A percentile compares a stretch with the other conserved stretches of the same genome.
These are phyloP conservation scores for Phytophthora litchii DNA, from an alignment of 352 stramenopile species.

Conservation along the genomic window DNA sequence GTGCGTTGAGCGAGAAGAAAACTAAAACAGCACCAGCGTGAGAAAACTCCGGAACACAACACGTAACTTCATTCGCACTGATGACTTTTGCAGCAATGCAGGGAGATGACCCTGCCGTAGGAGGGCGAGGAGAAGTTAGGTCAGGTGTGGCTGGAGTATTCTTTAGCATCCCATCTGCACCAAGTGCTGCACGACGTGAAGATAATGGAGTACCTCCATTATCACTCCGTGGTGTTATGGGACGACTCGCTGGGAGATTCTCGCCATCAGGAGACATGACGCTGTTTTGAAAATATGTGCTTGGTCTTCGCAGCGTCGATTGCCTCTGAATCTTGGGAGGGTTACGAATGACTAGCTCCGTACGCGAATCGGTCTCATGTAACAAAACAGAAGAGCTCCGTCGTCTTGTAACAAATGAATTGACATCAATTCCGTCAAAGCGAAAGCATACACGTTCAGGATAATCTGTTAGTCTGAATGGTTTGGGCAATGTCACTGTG, in stretches of 20 bases:
- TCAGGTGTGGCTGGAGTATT: constrained; percentile 8
- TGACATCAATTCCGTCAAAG: constrained; percentile 50
- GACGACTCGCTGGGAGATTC: neutral
- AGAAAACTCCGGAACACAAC: constrained; percentile 61
- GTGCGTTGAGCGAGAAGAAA: constrained; percentile 71
- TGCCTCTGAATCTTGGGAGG: constrained; percentile 46
- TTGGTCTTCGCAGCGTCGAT: constrained; percentile 47
- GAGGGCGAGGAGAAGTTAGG: neutral
- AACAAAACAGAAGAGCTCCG: constrained; percentile 55
- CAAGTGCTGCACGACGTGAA: constrained; percentile 12
- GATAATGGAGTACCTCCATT: neutral
- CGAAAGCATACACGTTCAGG: constrained; percentile 63
- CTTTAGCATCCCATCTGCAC: neutral
- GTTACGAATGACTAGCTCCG: constrained; percentile 51
- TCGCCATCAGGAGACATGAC: constrained; percentile 42
- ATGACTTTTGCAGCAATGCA: constrained; percentile 62
- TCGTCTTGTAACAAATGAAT: constrained; percentile 49
- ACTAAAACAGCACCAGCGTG: constrained; percentile 45
- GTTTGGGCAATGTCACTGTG: constrained; percentile 56
- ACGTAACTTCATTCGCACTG: constrained; percentile 54
- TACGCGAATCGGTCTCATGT: constrained; percentile 49
- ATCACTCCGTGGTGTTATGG: constrained; percentile 10
- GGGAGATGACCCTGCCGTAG: constrained; percentile 20
- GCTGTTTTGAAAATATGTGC: constrained; percentile 64
- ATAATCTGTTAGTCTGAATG: constrained; percentile 50